phyloP scores from a whole-genome alignment of 306 rosid species.

The Rubus idaeus region DNA sequence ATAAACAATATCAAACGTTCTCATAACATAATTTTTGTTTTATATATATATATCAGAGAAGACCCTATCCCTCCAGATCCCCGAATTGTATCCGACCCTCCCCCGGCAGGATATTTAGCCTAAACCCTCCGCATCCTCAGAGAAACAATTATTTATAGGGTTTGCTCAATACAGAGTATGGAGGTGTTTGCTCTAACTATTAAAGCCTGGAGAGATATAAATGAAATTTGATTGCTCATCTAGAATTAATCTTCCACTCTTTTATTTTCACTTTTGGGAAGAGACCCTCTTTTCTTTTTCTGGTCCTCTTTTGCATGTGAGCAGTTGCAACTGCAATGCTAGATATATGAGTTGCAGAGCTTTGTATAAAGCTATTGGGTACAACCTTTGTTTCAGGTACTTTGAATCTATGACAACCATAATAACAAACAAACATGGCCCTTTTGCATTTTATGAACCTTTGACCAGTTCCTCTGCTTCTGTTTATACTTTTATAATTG shows the following conservation, averaged over 20 bases:
- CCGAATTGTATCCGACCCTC: too few species aligned
- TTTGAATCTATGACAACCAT: conserved; percentile 10
- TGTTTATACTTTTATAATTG: background rate
- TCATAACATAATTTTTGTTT: too few species aligned
- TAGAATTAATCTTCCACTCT: too few species aligned
- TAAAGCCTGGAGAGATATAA: conserved; percentile 3
- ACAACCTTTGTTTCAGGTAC: conserved; percentile 36
- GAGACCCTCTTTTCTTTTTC: conserved; percentile 22
- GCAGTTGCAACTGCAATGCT: conserved; percentile 41
- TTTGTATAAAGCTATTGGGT: conserved; percentile 38
- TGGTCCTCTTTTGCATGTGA: conserved; percentile 39
- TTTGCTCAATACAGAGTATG: conserved; percentile 23
- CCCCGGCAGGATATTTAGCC: too few species aligned
- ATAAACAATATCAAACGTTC: too few species aligned
- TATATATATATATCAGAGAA: too few species aligned
- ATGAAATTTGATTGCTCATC: conserved; percentile 31
- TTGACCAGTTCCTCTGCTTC: conserved; percentile 13
- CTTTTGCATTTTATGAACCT: conserved; percentile 20
- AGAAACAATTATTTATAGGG: too few species aligned
- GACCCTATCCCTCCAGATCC: too few species aligned
- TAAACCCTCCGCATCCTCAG: too few species aligned
- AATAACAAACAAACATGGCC: conserved; percentile 24
- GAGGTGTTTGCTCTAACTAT: conserved; percentile 18
- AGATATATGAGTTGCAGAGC: conserved; percentile 22
- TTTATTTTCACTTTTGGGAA: conserved; percentile 27